Evolutionary conservation across 345 rosid genomes (phyloP).

Genomic region (Heritiera littoralis): DNA sequence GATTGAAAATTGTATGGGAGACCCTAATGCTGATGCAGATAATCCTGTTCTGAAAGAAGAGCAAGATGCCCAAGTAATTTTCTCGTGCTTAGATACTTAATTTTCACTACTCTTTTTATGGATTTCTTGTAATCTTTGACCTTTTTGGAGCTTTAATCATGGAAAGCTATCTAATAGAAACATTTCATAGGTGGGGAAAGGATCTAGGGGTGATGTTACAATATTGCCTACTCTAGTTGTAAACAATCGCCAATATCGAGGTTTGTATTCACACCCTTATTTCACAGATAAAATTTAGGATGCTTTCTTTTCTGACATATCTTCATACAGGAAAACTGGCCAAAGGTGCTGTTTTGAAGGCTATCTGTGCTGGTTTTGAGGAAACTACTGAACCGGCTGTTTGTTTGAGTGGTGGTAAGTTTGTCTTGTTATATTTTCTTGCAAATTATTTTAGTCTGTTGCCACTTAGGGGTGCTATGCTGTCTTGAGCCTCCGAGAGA

Average conservation of each 20-base stretch:
- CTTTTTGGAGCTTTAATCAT: background rate
- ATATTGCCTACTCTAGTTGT: conserved; percentile 98
- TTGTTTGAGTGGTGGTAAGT: conserved; percentile 80
- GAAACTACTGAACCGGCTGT: conserved; percentile 96
- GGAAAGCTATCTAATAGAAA: conserved; percentile 24
- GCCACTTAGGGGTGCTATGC: background rate
- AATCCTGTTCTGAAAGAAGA: conserved; percentile 88
- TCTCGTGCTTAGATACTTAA: background rate
- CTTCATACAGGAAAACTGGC: conserved; percentile 76
- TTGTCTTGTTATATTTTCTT: conserved; percentile 15
- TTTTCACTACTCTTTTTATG: background rate
- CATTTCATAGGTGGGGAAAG: conserved; percentile 81
- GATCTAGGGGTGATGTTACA: conserved; percentile 97
- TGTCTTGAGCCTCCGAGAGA: background rate
- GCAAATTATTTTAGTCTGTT: background rate
- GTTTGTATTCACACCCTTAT: conserved; percentile 38
- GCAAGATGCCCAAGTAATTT: conserved; percentile 85
- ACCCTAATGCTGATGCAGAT: conserved; percentile 70
- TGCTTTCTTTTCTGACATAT: conserved; percentile 17
- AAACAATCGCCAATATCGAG: conserved; percentile 93
- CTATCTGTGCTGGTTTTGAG: conserved; percentile 93
- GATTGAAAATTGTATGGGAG: conserved; percentile 94
- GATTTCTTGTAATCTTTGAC: background rate
- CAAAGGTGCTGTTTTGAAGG: conserved; percentile 90
- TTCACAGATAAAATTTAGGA: conserved; percentile 8